Evolutionary conservation across 257 asterid species (phyloP), one percentile per base, ranked within the genome.

Genomic region (Nicotiana undulata): DNA sequence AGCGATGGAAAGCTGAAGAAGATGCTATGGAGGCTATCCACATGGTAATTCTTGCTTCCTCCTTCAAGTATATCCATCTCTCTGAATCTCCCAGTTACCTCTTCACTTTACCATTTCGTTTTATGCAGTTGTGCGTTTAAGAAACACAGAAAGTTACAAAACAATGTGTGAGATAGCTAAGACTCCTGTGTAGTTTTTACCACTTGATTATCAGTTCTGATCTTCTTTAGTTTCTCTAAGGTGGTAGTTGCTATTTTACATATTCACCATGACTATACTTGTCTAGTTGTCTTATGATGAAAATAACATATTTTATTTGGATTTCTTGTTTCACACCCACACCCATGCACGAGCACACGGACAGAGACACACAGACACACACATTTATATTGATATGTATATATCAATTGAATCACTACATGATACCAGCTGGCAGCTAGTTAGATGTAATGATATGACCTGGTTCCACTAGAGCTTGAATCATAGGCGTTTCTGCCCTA

Each of bases 1-100:
- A 84, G 80, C 84, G 85, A 77, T 81, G 88, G 90, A 87, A 89
- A 79, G 89, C 92, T 77, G 93, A 89, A 82, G 90, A 85, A 81
- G 93, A 88, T 89, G 93, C 86, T 66, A 34, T 82, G 77, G 94
- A 90, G 82, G 85, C 91, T 79, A 60, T 78, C 79, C 64, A 72
- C 13, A 60, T 82, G 95, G 98, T 92, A 86, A 86, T 76, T 76
- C 59, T 55, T 51, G 16, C 75, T 65, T 65, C 26, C 51, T 65
- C 51, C 72, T 81, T 75, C 40, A 44, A 20, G 56, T 72, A 83
- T 77, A 65, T 31, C 52, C 10, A 32, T 31, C 68, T 26, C 72
- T 64, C 74, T 64, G 74, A 15, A 64, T 64, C 15, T 65, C 51
- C 34, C 75, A 5, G 1, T 40, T 65, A 0, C 49, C 74, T 37